phyloP scores from a whole-genome alignment of 495 filamentous ascomycete species.

The Hypoxylon intermedium region DNA sequence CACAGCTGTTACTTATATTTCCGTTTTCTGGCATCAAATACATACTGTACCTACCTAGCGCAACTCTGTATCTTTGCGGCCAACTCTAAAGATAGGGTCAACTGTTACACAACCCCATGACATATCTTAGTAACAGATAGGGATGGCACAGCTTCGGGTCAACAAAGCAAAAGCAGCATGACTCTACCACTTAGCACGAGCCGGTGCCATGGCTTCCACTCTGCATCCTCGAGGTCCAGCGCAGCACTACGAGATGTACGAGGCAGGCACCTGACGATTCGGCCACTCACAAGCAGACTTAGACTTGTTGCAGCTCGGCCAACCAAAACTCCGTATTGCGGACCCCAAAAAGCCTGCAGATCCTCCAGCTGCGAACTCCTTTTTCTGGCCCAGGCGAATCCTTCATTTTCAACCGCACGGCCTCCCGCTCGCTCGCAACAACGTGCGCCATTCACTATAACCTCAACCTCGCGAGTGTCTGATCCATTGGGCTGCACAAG shows the following conservation, averaged over 20 bases:
- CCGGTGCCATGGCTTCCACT: slow-evolving; percentile 11
- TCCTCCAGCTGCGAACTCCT: slow-evolving; percentile 7
- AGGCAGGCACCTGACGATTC: slow-evolving; percentile 17
- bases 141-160: slow-evolving; percentile 19
- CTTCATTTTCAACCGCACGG: slow-evolving; percentile 24
- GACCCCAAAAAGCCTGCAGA: slow-evolving; percentile 36
- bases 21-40: not conserved
- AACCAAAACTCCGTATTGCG: slow-evolving; percentile 36
- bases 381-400: slow-evolving; percentile 8
- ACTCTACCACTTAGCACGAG: slow-evolving; percentile 6
- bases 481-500: slow-evolving; percentile 23
- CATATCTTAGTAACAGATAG: too few relatives aligned
- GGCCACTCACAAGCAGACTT: slow-evolving; percentile 22
- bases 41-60: too few relatives aligned
- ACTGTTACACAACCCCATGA: too few relatives aligned
- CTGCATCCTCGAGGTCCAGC: slow-evolving; percentile 1
- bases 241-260: slow-evolving; percentile 6
- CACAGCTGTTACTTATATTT: not conserved
- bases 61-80: slow-evolving; percentile 6
- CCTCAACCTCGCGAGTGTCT: not conserved
- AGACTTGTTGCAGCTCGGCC: slow-evolving; percentile 10
- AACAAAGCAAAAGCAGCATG: slow-evolving; percentile 9
- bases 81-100: slow-evolving; percentile 15
- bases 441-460: slow-evolving; percentile 2
- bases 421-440: slow-evolving; percentile 22